Conservation (phyloP, 306 rosid species). For the Mucuna pruriens region DNA sequence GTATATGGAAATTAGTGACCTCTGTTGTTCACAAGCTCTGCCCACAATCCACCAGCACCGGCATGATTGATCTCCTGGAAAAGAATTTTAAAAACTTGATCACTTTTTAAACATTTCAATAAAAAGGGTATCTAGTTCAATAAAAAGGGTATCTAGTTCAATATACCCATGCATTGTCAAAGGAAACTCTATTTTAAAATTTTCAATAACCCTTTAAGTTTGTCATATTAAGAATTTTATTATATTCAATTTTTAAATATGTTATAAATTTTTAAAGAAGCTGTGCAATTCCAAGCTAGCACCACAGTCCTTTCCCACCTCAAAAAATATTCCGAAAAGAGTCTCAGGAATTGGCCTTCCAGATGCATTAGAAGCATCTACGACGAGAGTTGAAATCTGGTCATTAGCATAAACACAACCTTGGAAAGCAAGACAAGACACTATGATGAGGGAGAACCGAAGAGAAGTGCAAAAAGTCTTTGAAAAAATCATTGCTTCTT, state of each 20-base stretch:
- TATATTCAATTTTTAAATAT: not conserved
- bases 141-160: not conserved
- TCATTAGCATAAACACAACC: conserved; percentile 45
- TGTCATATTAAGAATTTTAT: not conserved
- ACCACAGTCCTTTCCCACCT: conserved; percentile 49
- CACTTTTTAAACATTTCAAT: not conserved
- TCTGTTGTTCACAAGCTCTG: conserved; percentile 53
- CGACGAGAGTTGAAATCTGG: conserved; percentile 49
- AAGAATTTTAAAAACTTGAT: not conserved
- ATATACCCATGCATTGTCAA: not conserved
- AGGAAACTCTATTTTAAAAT: not conserved
- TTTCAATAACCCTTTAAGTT: not conserved
- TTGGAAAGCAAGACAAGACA: conserved; percentile 40
- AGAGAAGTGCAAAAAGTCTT: conserved; percentile 43
- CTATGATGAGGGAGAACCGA: conserved; percentile 42
- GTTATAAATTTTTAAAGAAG: too few relatives aligned
- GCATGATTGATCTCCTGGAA: conserved; percentile 54
- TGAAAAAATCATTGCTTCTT: conserved; percentile 51
- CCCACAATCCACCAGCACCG: conserved; percentile 55
- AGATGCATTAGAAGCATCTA: conserved; percentile 67
- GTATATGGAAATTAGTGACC: conserved; percentile 33
- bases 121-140: too few relatives aligned
- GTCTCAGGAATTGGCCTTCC: conserved; percentile 59
- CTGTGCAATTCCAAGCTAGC: not conserved
- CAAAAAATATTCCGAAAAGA: conserved; percentile 77